Percentiles rank a stretch among this genome's conserved stretches.
phyloP scores from a whole-genome alignment of 306 rosid species.

The Cucurbita ficifolia region DNA sequence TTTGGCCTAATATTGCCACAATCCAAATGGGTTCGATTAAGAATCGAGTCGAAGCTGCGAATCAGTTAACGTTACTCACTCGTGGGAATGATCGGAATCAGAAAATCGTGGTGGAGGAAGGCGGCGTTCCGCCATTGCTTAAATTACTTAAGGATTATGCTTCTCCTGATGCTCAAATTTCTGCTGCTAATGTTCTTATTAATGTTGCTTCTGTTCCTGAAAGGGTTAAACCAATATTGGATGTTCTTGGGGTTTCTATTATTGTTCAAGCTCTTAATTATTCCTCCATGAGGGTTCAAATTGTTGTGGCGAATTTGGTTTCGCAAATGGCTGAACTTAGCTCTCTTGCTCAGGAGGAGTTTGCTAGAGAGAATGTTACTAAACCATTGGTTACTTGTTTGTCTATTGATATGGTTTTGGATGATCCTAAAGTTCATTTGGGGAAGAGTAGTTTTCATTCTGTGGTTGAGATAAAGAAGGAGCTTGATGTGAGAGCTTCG shows the following conservation, averaged over 20 bases:
- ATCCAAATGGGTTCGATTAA: constrained; percentile 62
- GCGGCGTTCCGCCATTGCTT: constrained; percentile 52
- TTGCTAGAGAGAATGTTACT: constrained; percentile 59
- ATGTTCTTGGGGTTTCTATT: constrained; percentile 29
- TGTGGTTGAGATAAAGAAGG: constrained; percentile 35
- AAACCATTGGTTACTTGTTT: constrained; percentile 50
- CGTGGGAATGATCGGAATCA: constrained; percentile 43
- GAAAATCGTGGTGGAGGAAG: constrained; percentile 63
- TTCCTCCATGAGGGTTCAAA: constrained; percentile 49
- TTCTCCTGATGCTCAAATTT: constrained; percentile 51
- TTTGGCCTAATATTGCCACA: constrained; percentile 50
- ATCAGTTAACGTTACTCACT: constrained; percentile 32
- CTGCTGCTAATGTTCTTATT: constrained; percentile 53
- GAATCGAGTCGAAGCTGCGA: constrained; percentile 59
- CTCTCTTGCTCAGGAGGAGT: constrained; percentile 42
- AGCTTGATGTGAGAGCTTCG: constrained; percentile 3
- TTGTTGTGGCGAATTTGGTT: constrained; percentile 43
- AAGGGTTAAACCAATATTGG: constrained; percentile 21
- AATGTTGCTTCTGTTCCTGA: constrained; percentile 29
- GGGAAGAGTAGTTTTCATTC: constrained; percentile 41
- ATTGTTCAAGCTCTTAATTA: constrained; percentile 54
- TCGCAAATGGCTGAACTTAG: constrained; percentile 49
- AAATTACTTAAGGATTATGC: constrained; percentile 51
- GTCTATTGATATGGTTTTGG: constrained; percentile 46
- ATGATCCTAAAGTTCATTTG: constrained; percentile 30